Base-by-base conservation (phyloP, 345 rosid genomes). In the Cochlearia excelsa region DNA sequence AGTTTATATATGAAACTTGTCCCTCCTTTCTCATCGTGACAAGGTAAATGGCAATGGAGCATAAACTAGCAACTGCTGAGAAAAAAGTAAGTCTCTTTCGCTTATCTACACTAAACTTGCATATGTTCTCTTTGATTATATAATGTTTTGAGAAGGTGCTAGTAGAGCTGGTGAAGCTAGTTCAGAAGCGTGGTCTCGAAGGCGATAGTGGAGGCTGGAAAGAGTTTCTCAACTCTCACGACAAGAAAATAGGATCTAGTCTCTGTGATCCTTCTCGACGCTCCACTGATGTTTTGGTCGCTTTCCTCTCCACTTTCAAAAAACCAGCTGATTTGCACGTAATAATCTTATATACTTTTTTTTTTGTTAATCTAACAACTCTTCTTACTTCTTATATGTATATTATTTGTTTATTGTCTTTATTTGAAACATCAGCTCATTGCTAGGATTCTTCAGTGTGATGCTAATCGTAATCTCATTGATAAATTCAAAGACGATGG, bases 201-300 rank as follows among this genome's bases (percentile, higher is more conserved):
- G 94, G 97, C 6, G 43, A 57, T 0, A 55, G 69, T 0, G 96
- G 96, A 58, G 75, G 63, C 38, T 90, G 96, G 96, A 87, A 87
- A 61, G 89, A 84, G 0, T 90, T 90, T 65, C 62, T 90, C 31
- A 75, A 76, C 10, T 34, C 27, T 45, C 23, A 78, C 45, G 95
- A 90, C 57, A 76, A 50, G 42, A 81, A 70, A 61, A 16, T 78
- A 1, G 97, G 96, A 40, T 60, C 82, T 54, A 65, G 72, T 64
- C 35, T 84, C 54, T 84, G 94, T 67, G 96, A 91, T 72, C 96
- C 97, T 5, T 52, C 86, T 6, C 80, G 69, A 76, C 82, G 95
- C 51, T 11, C 84, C 41, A 77, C 41, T 43, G 86, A 81, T n/a
- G 70, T 67, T 0, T 66, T 85, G 63, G 76, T 63, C 16, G 75